Percentiles rank a stretch among this genome's conserved stretches.
phyloP scores from a whole-genome alignment of 768 basidiomycete genomes.

The Boletellus emodensis region DNA sequence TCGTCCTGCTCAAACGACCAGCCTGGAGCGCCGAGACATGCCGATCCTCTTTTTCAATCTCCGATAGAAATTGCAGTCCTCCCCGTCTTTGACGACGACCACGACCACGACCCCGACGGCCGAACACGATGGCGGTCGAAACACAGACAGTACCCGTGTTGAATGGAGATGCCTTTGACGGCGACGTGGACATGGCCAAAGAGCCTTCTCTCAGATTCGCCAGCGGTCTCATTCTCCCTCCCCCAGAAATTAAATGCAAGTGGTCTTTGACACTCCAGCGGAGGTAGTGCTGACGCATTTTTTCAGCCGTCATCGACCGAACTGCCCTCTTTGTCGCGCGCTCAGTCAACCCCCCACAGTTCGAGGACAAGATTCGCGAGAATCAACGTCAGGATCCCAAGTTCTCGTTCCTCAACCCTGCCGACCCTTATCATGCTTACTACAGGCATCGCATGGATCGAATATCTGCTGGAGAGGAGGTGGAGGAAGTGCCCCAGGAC shows the following conservation, averaged over 20 bases:
- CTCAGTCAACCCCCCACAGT: constrained; percentile 88
- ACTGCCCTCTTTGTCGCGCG: constrained; percentile 90
- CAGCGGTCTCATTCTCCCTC: constrained; percentile 89
- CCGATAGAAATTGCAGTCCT: constrained; percentile 13
- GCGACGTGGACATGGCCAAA: constrained; percentile 39
- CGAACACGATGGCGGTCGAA: constrained; percentile 42
- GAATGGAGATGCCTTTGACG: constrained; percentile 43
- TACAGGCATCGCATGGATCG: constrained; percentile 90
- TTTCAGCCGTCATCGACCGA: constrained; percentile 86
- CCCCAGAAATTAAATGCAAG: constrained; percentile 90
- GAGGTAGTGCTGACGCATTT: constrained; percentile 5
- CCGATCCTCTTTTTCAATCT: constrained; percentile 24
- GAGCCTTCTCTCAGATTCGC: constrained; percentile 52
- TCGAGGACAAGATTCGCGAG: constrained; percentile 97
- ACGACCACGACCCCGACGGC: neutral
- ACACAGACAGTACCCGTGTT: constrained; percentile 33
- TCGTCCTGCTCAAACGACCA: neutral
- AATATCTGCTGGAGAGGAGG: constrained; percentile 68
- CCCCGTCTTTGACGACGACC: constrained; percentile 19
- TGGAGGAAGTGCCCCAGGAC: constrained; percentile 52
- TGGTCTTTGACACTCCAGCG: neutral
- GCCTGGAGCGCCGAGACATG: constrained; percentile 18
- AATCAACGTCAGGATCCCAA: constrained; percentile 95
- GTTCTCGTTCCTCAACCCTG: constrained; percentile 96
- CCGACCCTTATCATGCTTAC: constrained; percentile 98